These are phyloP conservation scores for Tetrahymena thermophila DNA, from an alignment of 73 alveolate genomes.

Conservation along the genomic window DNA sequence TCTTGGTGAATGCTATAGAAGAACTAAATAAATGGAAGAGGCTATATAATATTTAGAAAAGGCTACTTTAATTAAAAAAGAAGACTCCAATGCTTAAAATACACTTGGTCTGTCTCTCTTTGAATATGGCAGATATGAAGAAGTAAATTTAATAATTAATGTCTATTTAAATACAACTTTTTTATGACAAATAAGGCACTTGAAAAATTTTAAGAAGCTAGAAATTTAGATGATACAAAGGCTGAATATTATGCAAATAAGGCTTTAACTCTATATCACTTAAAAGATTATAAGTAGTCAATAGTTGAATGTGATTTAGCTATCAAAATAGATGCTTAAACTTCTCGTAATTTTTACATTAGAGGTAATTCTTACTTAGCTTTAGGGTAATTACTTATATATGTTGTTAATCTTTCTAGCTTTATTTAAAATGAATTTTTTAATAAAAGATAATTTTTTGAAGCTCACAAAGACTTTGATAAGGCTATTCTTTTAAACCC, in stretches of 20 bases:
- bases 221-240: conserved; percentile 53
- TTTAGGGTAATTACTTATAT: conserved; percentile 26
- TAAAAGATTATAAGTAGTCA: conserved; percentile 63
- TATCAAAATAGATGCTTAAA: conserved; percentile 52
- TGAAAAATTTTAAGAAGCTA: conserved; percentile 62
- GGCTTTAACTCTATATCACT: conserved; percentile 70
- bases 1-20: conserved; percentile 69
- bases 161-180: not conserved
- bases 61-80: conserved; percentile 68
- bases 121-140: conserved; percentile 59
- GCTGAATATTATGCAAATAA: conserved; percentile 61
- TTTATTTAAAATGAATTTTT: not conserved
- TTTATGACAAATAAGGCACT: conserved; percentile 37
- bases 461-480: conserved; percentile 79
- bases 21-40: conserved; percentile 54
- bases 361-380: conserved; percentile 79
- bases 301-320: conserved; percentile 73
- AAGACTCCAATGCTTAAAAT: conserved; percentile 74
- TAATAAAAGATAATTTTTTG: not conserved
- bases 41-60: conserved; percentile 64
- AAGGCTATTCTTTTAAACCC: conserved; percentile 63
- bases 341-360: conserved; percentile 63
- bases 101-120: conserved; percentile 75
- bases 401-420: not conserved
- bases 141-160: not conserved